Evolutionary conservation across 2,329 filamentous ascomycete species (phyloP), one percentile per base, ranked within the genome.

Genomic region (Coniochaeta ligniaria): DNA sequence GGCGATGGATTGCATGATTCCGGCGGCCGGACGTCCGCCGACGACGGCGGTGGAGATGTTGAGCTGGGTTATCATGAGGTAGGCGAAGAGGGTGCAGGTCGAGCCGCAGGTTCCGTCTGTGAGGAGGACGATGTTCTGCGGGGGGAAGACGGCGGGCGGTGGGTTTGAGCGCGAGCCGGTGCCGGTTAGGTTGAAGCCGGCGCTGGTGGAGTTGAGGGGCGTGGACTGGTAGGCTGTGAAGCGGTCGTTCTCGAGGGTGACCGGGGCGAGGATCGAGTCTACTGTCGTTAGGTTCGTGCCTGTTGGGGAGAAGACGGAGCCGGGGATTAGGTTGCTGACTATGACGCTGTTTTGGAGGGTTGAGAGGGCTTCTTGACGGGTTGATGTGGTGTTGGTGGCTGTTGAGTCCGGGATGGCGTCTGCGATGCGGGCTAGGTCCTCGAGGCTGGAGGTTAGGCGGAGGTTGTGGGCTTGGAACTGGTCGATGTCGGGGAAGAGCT

Each of bases 71-170:
- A 78, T 78, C 74, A 84, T 76, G 52, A 84, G 72, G 63, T 85
- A 82, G 1, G 75, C 74, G 67, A 85, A 83, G 41, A 83, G 76
- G 16, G 80, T 78, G 69, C 82, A 85, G 1, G 82, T 81, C 1
- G 79, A 82, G 17, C 77, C 78, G 65, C 82, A 85, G 59, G 79
- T 78, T 35, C 81, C 81, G 64, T 85, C 81, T 0, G 78, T 80
- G 22, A 83, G 76, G 38, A 84, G 69, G 33, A 83, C 75, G 22
- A 85, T 75, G 66, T 85, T 76, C 59, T 83, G 77, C 0, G 80
- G 73, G 1, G 71, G 70, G 68, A 85, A 85, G n/a, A 72, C 67
- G 6, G 80, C 79, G 38, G 75, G 67, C 0, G 75, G 74, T 1
- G 76, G 71, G 64, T 77, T 76, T 5, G 73, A 65, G 9, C 73